Base-by-base conservation (phyloP, 2,329 filamentous ascomycete species). In the Aureobasidium mangrovei region DNA sequence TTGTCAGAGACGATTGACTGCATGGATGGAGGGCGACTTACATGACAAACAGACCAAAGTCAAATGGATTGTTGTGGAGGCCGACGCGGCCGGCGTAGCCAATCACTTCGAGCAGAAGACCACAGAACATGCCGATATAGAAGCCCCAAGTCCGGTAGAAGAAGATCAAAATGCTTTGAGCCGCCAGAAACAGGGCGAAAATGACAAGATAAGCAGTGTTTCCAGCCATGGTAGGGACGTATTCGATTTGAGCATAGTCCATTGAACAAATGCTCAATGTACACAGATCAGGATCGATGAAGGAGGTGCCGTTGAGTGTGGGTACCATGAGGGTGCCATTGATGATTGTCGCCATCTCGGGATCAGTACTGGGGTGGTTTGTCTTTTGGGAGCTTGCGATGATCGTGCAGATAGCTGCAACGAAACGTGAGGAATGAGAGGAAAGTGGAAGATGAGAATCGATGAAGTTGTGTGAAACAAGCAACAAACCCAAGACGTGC, bases 31-130 rank as follows among this genome's bases (percentile, higher is more conserved):
- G 12, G 2, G 29, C 4, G 4, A 61, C 70, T 63, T 75, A 79
- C 59, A 77, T 64, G 47, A 81, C 67, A 61, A 82, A 82, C 0
- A 71, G 72, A 18, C 68, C 59, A 3, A 66, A 59, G 36, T 69
- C 65, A 67, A 77, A 82, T 0, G 78, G 76, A 59, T 82, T 77
- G 48, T 71, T 60, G 64, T 77, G 67, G 65, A 82, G 70, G 58
- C 78, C 64, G 32, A 83, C 62, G 26, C 80, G 72, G 2, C 77
- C 79, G 9, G 72, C 68, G 61, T 84, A 84, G 7, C 81, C 81
- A 1, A 80, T 64, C 29, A 74, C 65, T 61, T 81, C 79, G 42
- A 77, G 72, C 3, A 75, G 56, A 6, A 76, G 71, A 7, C 77
- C 79, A 3, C 74, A 58, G 7, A 66, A 61, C 56, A 81, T 69